Percentiles rank a stretch among this genome's conserved stretches.
Conservation (phyloP, 2,329 filamentous ascomycete genomes). For the Pestalotiopsis sp. region DNA sequence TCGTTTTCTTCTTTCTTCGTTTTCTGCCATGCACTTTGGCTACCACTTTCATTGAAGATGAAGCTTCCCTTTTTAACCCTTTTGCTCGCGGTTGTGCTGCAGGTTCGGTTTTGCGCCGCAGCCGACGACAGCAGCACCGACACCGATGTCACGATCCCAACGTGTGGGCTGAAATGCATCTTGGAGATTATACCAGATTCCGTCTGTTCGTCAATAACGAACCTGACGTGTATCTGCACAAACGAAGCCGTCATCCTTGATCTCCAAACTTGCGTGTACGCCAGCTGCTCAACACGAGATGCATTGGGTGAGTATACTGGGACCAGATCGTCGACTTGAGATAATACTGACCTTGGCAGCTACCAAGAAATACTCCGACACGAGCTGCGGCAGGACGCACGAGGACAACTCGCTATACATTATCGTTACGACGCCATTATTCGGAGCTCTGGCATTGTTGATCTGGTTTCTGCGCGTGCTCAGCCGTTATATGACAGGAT, state of each 20-base stretch:
- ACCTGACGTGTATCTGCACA: constrained; percentile 3
- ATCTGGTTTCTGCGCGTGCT: not conserved
- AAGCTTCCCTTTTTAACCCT: not conserved
- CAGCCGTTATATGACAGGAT: not conserved
- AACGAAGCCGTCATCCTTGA: not conserved
- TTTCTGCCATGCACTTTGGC: not conserved
- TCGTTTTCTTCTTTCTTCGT: not conserved
- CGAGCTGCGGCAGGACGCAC: not conserved
- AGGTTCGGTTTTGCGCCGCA: not conserved
- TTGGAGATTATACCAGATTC: not conserved
- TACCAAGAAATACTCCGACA: not conserved
- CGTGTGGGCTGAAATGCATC: not conserved
- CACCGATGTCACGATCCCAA: not conserved
- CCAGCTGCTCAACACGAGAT: not conserved
- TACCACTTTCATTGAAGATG: not conserved
- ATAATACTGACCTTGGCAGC: not conserved
- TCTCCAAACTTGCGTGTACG: not conserved
- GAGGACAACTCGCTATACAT: not conserved
- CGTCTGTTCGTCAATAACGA: not conserved
- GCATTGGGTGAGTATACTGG: not conserved
- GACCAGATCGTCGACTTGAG: not conserved
- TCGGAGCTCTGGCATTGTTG: not conserved
- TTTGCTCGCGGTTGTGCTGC: not conserved
- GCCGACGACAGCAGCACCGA: not conserved
- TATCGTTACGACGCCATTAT: not conserved